These are phyloP conservation scores for Sporothrix sp. DNA, from an alignment of 2,329 filamentous ascomycete genomes.

Conservation along the genomic window DNA sequence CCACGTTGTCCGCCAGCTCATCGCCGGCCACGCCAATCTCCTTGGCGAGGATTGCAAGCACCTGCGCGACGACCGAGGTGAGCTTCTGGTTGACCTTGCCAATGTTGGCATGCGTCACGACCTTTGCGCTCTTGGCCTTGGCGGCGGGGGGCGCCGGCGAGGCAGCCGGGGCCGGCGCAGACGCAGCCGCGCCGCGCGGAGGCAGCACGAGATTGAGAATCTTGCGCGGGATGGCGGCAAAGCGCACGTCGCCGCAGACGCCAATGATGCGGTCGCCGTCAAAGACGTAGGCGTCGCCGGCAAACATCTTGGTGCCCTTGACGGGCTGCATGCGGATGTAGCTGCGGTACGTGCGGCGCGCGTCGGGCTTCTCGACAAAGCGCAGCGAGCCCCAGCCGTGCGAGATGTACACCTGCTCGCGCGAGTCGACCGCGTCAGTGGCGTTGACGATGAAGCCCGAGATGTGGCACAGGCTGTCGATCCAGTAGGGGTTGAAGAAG, in stretches of 20 bases:
- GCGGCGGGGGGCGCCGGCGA: slow-evolving; percentile 26
- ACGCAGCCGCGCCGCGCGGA: slow-evolving; percentile 38
- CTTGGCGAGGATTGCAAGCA: slow-evolving; percentile 45
- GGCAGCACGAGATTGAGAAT: slow-evolving; percentile 58
- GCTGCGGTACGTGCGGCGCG: slow-evolving; percentile 40
- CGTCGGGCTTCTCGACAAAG: slow-evolving; percentile 37
- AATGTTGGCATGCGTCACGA: slow-evolving; percentile 37
- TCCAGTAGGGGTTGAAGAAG: slow-evolving; percentile 49
- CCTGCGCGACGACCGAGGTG: slow-evolving; percentile 34
- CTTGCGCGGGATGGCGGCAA: slow-evolving; percentile 56
- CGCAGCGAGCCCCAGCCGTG: slow-evolving; percentile 49
- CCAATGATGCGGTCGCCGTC: slow-evolving; percentile 42
- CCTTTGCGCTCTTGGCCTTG: slow-evolving; percentile 30
- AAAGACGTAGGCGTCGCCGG: slow-evolving; percentile 46
- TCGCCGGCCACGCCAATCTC: slow-evolving; percentile 46
- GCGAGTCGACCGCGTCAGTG: slow-evolving; percentile 44
- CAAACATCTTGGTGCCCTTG: slow-evolving; percentile 40
- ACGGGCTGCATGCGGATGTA: slow-evolving; percentile 50
- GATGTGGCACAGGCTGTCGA: slow-evolving; percentile 49
- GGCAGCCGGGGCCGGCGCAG: slow-evolving; percentile 24
- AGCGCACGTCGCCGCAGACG: slow-evolving; percentile 48
- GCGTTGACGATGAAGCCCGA: slow-evolving; percentile 53
- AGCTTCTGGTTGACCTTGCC: slow-evolving; percentile 42
- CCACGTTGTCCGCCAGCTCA: slow-evolving; percentile 46
- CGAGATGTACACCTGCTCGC: slow-evolving; percentile 47